A percentile compares a stretch with the other conserved stretches of the same genome.
Conservation (phyloP, 108 stramenopile species). For the Cylindrotheca closterium region DNA sequence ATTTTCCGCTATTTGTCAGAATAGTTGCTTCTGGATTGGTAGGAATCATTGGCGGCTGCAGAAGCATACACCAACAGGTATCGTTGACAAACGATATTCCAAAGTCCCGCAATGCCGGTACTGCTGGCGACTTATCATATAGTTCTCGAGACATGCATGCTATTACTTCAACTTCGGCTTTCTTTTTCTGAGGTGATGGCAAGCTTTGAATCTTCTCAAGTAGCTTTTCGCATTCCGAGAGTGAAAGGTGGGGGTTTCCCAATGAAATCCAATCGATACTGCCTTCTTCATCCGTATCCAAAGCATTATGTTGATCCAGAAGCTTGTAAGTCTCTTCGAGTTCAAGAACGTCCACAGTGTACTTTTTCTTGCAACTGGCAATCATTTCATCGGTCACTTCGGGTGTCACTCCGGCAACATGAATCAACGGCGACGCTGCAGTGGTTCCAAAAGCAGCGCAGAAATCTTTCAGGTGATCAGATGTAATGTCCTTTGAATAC, state of each 20-base stretch:
- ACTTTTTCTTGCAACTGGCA: neutral
- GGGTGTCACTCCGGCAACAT: slow-evolving; percentile 77
- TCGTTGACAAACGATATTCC: slow-evolving; percentile 79
- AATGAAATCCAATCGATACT: slow-evolving; percentile 64
- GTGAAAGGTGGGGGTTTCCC: slow-evolving; percentile 80
- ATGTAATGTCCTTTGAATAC: slow-evolving; percentile 31
- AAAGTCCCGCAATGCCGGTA: slow-evolving; percentile 45
- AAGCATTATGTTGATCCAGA: slow-evolving; percentile 30
- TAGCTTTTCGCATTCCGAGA: slow-evolving; percentile 57
- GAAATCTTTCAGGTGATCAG: slow-evolving; percentile 79
- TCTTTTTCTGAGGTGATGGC: slow-evolving; percentile 24
- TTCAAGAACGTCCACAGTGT: slow-evolving; percentile 11
- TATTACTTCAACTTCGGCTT: slow-evolving; percentile 51
- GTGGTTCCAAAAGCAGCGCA: slow-evolving; percentile 88
- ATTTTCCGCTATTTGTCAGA: slow-evolving; percentile 82
- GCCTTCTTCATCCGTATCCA: slow-evolving; percentile 24
- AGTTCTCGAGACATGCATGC: slow-evolving; percentile 56
- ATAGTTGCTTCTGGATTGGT: slow-evolving; percentile 44
- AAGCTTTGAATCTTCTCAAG: slow-evolving; percentile 35
- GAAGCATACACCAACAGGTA: slow-evolving; percentile 91
- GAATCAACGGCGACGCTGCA: slow-evolving; percentile 72
- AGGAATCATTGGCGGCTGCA: slow-evolving; percentile 81
- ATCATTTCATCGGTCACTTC: slow-evolving; percentile 50
- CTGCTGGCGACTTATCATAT: slow-evolving; percentile 42
- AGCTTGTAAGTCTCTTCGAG: slow-evolving; percentile 28